Percentiles rank a stretch among this genome's conserved stretches.
Evolutionary conservation across 176 grass and related monocot genomes (phyloP).

Genomic region (Elymus sibiricus): DNA sequence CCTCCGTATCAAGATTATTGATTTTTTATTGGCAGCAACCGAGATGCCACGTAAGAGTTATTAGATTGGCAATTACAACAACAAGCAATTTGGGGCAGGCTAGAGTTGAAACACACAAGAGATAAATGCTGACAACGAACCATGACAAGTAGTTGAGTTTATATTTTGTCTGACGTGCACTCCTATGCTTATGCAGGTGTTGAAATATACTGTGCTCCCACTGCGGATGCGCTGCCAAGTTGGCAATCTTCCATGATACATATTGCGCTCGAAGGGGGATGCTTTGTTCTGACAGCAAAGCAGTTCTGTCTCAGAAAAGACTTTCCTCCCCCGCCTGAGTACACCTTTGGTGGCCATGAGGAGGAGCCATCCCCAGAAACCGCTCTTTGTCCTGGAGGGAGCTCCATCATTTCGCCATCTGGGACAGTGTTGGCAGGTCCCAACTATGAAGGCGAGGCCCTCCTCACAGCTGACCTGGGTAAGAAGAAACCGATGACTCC

Average conservation of each 20-base stretch:
- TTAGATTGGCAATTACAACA: not conserved
- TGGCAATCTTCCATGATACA: slow-evolving; percentile 89
- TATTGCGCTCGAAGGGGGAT: slow-evolving; percentile 90
- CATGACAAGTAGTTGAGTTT: slow-evolving; percentile 8
- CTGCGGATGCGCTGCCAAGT: slow-evolving; percentile 51
- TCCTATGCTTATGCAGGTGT: slow-evolving; percentile 55
- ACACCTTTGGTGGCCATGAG: slow-evolving; percentile 57
- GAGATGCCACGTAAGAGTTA: not conserved
- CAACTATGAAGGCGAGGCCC: slow-evolving; percentile 86
- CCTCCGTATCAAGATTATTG: not conserved
- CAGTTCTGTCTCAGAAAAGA: slow-evolving; percentile 70
- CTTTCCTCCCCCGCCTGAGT: slow-evolving; percentile 75
- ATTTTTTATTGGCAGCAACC: not conserved
- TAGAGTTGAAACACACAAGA: not conserved
- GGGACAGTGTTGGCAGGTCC: slow-evolving; percentile 78
- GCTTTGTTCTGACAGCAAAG: slow-evolving; percentile 80
- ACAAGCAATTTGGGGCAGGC: too few relatives aligned
- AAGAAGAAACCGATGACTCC: slow-evolving; percentile 9
- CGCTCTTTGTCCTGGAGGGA: slow-evolving; percentile 73
- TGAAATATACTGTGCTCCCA: slow-evolving; percentile 95
- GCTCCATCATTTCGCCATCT: slow-evolving; percentile 83
- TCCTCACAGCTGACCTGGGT: slow-evolving; percentile 91
- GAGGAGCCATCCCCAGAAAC: slow-evolving; percentile 78
- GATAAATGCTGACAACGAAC: slow-evolving; percentile 14
- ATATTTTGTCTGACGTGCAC: slow-evolving; percentile 1